Evolutionary conservation across 192 early-diverging fungal species (phyloP), one percentile per base, ranked within the genome.

Genomic region (Entomortierella beljakovae): DNA sequence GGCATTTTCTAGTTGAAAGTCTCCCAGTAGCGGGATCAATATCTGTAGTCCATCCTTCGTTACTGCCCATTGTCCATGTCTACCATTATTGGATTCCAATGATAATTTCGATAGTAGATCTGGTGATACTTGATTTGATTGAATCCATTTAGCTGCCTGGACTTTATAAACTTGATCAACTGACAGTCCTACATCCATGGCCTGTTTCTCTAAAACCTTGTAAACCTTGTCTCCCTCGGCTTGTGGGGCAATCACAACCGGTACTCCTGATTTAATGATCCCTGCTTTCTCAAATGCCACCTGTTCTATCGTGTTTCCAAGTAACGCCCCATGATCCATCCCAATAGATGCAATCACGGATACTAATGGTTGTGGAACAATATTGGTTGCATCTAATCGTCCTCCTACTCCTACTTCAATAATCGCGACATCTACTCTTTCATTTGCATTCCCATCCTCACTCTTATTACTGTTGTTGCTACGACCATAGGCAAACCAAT

Each of bases 341-440:
- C 93, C 94, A 32, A 96, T 80, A 23, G 92, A 88, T 8, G 94
- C 89, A 28, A 96, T 94, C 33, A 89, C 92, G 64, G 89, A 89
- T 5, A 91, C 90, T 16, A 88, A 71, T 6, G 93, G 93, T 2
- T 60, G 52, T 11, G 85, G 84, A 8, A 96, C 66, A 31, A 93
- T 84, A 62, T 96, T 96, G 42, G 94, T 96, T 9, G 93, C 89
- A 64, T 96, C 94, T 65, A 90, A 94, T 63, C 91, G 82, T 38
- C 94, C 94, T 35, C 94, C 94, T 6, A 96, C 83, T 43, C 94
- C 94, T 7, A 94, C 93, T 82, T 96, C 94, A 46, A 94, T 73
- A 13, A 96, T 81, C 1, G 89, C 90, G 9, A 93, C 86, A 61
- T 94, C 92, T 0, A 95, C 92, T 55, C 82, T 58, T 55, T 63